These are phyloP conservation scores for Exophiala bonariae DNA, from an alignment of 2,329 filamentous ascomycete species.

Conservation along the genomic window DNA sequence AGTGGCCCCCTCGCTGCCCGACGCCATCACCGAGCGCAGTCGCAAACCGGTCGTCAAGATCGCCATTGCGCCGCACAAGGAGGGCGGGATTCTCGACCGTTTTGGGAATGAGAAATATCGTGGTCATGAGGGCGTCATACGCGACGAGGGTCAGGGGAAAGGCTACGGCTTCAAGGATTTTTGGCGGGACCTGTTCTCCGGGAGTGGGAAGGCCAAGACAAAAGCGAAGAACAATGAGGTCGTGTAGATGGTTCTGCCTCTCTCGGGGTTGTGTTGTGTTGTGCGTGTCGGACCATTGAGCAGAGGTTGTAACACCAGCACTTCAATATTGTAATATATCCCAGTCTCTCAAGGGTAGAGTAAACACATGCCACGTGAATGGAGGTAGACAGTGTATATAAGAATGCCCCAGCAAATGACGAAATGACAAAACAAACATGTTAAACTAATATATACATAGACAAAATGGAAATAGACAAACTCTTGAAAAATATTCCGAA, in stretches of 20 bases:
- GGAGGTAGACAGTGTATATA: no score
- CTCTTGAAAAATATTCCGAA: no score
- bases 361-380: no score
- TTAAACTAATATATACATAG: no score
- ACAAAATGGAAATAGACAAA: no score
- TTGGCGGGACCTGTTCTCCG: conserved; percentile 75
- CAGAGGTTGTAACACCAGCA: no score
- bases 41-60: conserved; percentile 46
- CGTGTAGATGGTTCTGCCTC: conserved; percentile 1
- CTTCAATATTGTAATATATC: no score
- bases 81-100: conserved; percentile 61
- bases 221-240: conserved; percentile 1
- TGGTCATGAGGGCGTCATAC: conserved; percentile 57
- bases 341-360: no score
- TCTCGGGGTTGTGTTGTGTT: no score
- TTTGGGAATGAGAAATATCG: conserved; percentile 51
- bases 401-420: no score
- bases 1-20: conserved; percentile 73
- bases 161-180: conserved; percentile 83
- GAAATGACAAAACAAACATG: no score
- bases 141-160: conserved; percentile 70
- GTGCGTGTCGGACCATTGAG: no score
- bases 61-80: conserved; percentile 40
- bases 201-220: conserved; percentile 10
- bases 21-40: conserved; percentile 71